Percentiles rank a stretch among this genome's conserved stretches.
Evolutionary conservation across 441 rosid genomes (phyloP).

Genomic region (Capsella rubella): DNA sequence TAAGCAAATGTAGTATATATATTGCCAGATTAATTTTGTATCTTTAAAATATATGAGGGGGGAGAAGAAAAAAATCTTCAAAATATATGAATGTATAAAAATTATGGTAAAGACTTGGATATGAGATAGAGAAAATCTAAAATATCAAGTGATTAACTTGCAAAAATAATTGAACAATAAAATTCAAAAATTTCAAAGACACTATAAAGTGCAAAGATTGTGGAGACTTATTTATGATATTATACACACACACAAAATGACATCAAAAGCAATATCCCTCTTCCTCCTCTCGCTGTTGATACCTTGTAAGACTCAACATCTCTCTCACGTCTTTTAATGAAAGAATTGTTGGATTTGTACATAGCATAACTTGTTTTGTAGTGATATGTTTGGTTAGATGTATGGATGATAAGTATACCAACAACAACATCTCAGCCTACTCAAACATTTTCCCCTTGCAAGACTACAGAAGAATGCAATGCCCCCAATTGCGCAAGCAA

Average conservation of each 20-base stretch:
- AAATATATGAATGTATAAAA: neutral
- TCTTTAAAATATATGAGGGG: too few relatives aligned
- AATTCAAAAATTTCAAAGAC: neutral
- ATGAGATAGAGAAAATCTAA: neutral
- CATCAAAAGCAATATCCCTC: neutral
- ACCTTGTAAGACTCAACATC: neutral
- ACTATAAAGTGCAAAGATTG: neutral
- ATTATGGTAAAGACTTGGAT: too few relatives aligned
- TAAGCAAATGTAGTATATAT: too few relatives aligned
- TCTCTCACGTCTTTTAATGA: neutral
- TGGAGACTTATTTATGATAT: neutral
- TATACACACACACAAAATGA: neutral
- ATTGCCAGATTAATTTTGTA: too few relatives aligned
- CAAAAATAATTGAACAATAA: neutral
- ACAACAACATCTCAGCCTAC: constrained; percentile 2
- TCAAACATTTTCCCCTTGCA: constrained; percentile 14
- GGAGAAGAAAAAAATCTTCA: too few relatives aligned
- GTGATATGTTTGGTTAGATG: neutral
- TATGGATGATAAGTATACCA: neutral
- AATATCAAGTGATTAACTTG: neutral
- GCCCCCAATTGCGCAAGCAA: constrained; percentile 19
- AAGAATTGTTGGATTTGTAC: neutral
- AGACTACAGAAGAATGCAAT: constrained; percentile 15
- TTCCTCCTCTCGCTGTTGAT: neutral
- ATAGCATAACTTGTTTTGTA: neutral